Conservation (phyloP, 2,329 filamentous ascomycete genomes). For the Aspergillaceae sp. region DNA sequence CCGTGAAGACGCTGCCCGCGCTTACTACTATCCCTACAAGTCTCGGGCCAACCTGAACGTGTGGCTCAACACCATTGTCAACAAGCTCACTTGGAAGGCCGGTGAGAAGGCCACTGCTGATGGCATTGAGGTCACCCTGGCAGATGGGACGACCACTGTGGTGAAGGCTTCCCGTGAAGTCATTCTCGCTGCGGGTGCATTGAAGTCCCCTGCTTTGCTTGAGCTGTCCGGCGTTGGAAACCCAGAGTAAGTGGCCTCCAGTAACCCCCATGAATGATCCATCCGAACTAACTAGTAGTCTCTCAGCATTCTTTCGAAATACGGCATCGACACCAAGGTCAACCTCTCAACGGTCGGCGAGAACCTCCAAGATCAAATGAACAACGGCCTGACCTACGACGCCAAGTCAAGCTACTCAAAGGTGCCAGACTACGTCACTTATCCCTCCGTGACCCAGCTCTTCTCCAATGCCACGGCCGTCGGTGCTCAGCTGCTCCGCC, state of each 20-base stretch:
- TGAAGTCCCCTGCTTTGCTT: not conserved
- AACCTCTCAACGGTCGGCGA: slow-evolving; percentile 10
- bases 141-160: not conserved
- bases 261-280: no score
- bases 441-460: not conserved
- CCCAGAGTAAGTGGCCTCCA: no score
- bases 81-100: not conserved
- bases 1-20: not conserved
- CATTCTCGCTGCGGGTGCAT: not conserved
- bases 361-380: not conserved
- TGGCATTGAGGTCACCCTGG: not conserved
- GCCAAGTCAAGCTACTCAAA: not conserved
- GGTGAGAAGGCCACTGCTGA: not conserved
- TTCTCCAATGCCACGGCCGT: not conserved
- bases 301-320: not conserved
- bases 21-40: not conserved
- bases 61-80: not conserved
- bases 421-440: not conserved
- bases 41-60: not conserved
- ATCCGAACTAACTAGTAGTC: no score
- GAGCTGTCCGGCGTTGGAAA: not conserved
- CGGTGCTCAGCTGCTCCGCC: not conserved
- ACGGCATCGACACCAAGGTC: slow-evolving; percentile 7
- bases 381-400: no score
- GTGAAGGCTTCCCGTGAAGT: not conserved